Conservation (phyloP, 495 filamentous ascomycete species). For the Thermochaetoides thermophila region DNA sequence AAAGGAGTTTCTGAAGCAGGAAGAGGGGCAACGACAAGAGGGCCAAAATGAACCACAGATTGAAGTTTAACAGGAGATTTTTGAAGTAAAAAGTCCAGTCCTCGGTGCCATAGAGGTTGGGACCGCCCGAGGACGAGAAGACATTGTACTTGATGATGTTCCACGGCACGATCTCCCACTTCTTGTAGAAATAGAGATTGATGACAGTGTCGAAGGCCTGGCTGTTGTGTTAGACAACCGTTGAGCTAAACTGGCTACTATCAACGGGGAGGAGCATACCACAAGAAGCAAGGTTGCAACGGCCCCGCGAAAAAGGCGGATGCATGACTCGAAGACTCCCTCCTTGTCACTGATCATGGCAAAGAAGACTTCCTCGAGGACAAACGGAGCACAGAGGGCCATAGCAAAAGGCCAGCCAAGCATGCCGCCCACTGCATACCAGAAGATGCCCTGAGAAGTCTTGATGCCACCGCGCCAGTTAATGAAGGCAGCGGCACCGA, state of each 20-base stretch:
- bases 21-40: slow-evolving; percentile 53
- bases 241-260: slow-evolving; percentile 10
- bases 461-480: slow-evolving; percentile 62
- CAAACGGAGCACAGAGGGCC: slow-evolving; percentile 66
- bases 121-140: slow-evolving; percentile 65
- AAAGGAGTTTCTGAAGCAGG: slow-evolving; percentile 30
- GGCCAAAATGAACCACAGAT: slow-evolving; percentile 79
- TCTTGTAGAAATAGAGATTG: slow-evolving; percentile 72
- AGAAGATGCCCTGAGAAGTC: slow-evolving; percentile 71
- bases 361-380: slow-evolving; percentile 60
- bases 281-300: slow-evolving; percentile 50
- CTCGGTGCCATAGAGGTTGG: slow-evolving; percentile 90
- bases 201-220: slow-evolving; percentile 42
- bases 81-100: slow-evolving; percentile 94
- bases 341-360: slow-evolving; percentile 42
- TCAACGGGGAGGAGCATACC: slow-evolving; percentile 37
- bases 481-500: slow-evolving; percentile 79
- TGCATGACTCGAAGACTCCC: slow-evolving; percentile 37
- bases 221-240: slow-evolving; percentile 5
- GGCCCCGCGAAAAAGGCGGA: slow-evolving; percentile 49
- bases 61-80: slow-evolving; percentile 90
- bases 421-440: slow-evolving; percentile 80
- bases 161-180: slow-evolving; percentile 62
- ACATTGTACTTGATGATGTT: slow-evolving; percentile 96
- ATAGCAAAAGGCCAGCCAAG: slow-evolving; percentile 92